Percentiles rank a stretch among this genome's conserved stretches.
phyloP scores from a whole-genome alignment of 2,329 filamentous ascomycete species.

The Monilinia aucupariae region DNA sequence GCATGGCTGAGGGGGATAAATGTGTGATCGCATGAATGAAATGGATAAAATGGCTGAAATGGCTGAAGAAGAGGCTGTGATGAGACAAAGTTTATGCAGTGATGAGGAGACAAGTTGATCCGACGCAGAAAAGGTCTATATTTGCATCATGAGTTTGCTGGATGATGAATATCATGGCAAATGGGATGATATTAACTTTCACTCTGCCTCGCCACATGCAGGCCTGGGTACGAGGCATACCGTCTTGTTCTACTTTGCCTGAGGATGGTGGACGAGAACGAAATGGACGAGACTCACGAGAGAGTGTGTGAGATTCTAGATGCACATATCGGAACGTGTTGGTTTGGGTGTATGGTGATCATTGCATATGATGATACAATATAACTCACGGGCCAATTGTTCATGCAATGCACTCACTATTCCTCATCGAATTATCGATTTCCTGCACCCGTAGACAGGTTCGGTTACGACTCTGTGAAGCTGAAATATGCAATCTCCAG shows the following conservation, averaged over 20 bases:
- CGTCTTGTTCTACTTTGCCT: background rate
- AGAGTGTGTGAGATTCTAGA: background rate
- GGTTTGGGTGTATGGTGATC: slow-evolving; percentile 3
- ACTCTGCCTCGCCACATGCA: background rate
- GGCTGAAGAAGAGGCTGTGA: background rate
- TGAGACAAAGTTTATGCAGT: too few relatives aligned
- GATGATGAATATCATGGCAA: background rate
- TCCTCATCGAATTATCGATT: background rate
- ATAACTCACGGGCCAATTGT: background rate
- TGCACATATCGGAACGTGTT: background rate
- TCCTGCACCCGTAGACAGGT: background rate
- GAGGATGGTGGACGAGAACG: background rate
- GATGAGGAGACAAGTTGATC: background rate
- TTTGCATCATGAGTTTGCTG: background rate
- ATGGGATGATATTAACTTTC: background rate
- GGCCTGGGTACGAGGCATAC: background rate
- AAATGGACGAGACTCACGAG: too few relatives aligned
- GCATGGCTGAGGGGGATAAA: background rate
- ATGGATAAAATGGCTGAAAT: background rate
- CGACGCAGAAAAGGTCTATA: background rate
- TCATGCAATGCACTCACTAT: background rate
- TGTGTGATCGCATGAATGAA: background rate
- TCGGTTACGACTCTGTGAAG: background rate
- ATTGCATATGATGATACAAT: slow-evolving; percentile 3
- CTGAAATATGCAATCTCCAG: background rate